Evolutionary conservation across 1,284 basidiomycete species (phyloP).

Genomic region (Cryptococcus amylolentus): DNA sequence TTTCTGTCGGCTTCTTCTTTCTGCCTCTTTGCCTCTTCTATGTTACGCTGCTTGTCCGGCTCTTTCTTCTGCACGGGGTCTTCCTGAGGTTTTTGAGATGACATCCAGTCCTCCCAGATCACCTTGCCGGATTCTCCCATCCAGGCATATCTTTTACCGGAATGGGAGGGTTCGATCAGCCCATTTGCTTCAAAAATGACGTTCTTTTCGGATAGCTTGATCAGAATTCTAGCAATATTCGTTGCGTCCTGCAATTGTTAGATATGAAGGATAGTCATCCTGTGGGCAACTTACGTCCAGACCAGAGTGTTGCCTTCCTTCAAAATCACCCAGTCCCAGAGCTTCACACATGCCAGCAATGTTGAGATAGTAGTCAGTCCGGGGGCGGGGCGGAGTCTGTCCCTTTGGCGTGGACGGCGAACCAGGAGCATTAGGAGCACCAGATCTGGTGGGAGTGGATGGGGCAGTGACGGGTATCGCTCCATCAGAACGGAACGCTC

Average conservation of each 20-base stretch:
- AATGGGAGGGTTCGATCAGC: constrained; percentile 56
- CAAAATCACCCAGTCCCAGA: constrained; percentile 56
- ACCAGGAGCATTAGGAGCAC: not conserved
- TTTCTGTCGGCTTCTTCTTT: not conserved
- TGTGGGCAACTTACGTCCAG: constrained; percentile 64
- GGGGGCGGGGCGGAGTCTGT: not conserved
- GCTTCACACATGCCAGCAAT: constrained; percentile 46
- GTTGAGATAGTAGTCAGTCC: constrained; percentile 31
- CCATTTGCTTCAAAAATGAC: constrained; percentile 70
- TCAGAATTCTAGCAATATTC: constrained; percentile 74
- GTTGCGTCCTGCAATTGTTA: constrained; percentile 67
- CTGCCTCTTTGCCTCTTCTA: too few species aligned
- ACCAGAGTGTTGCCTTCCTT: constrained; percentile 79
- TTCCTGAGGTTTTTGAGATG: not conserved
- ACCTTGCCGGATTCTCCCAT: constrained; percentile 47
- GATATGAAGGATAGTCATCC: not conserved
- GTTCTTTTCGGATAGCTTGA: constrained; percentile 65
- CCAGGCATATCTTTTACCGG: constrained; percentile 46
- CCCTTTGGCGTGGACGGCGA: too few species aligned
- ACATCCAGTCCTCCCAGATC: constrained; percentile 41
- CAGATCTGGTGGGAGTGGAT: not conserved
- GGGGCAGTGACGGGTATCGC: not conserved
- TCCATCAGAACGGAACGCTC: not conserved
- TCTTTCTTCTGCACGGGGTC: not conserved
- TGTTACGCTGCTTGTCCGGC: not conserved